Evolutionary conservation across 441 rosid species (phyloP).

Genomic region (Bruguiera hainesii): DNA sequence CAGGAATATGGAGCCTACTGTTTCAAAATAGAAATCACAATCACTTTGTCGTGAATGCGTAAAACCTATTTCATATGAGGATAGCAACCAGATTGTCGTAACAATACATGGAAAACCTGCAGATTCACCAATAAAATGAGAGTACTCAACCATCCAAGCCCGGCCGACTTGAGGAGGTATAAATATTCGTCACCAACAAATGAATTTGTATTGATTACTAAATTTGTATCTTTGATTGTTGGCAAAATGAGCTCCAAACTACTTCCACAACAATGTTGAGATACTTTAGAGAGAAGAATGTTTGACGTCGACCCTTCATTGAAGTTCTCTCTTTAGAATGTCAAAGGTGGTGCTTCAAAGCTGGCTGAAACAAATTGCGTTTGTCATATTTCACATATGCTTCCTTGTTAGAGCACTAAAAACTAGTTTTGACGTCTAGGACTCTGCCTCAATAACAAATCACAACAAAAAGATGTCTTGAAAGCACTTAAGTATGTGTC

Average conservation of each 20-base stretch:
- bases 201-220: constrained; percentile 1
- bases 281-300: too few species aligned
- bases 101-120: constrained; percentile 22
- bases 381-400: background rate
- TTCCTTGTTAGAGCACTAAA: background rate
- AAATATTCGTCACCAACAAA: constrained; percentile 21
- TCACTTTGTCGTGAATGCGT: constrained; percentile 52
- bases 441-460: background rate
- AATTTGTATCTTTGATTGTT: background rate
- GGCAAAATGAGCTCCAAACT: background rate
- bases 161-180: constrained; percentile 20
- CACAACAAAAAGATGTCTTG: background rate
- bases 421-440: background rate
- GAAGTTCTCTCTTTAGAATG: background rate
- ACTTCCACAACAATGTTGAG: too few species aligned
- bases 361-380: background rate
- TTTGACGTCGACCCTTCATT: background rate
- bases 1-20: constrained; percentile 29
- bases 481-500: background rate
- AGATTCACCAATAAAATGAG: constrained; percentile 27
- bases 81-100: constrained; percentile 32
- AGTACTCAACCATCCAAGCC: constrained; percentile 19
- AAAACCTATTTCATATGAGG: constrained; percentile 45
- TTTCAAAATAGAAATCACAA: constrained; percentile 34
- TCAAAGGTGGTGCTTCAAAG: too few species aligned